Evolutionary conservation across 129 eudicot species (phyloP).

Genomic region (Solidago caesia): DNA sequence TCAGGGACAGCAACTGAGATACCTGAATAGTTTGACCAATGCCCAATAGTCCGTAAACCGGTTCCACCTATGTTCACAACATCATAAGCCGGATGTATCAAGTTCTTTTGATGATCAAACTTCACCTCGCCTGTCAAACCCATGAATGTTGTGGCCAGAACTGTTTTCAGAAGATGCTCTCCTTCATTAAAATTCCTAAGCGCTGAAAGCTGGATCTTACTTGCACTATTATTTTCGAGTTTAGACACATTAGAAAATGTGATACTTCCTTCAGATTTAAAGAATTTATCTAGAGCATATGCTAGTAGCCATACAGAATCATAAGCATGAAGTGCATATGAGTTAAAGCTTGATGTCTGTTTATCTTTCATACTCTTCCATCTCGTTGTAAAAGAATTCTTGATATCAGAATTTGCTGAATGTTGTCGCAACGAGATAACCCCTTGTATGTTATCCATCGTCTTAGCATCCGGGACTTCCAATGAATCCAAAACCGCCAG

Average conservation of each 20-base stretch:
- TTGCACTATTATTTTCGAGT: constrained; percentile 38
- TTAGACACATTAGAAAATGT: constrained; percentile 55
- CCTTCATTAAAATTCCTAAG: constrained; percentile 68
- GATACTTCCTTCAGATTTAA: constrained; percentile 45
- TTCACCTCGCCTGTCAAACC: constrained; percentile 62
- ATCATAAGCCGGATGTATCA: constrained; percentile 65
- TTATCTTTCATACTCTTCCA: constrained; percentile 49
- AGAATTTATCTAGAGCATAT: constrained; percentile 59
- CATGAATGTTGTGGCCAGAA: constrained; percentile 44
- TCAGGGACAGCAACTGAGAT: constrained; percentile 64
- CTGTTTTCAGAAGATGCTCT: constrained; percentile 42
- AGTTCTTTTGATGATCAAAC: constrained; percentile 56
- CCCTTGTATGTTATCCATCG: constrained; percentile 59
- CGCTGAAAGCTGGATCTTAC: constrained; percentile 43
- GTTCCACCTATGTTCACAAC: constrained; percentile 68
- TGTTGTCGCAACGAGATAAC: constrained; percentile 68
- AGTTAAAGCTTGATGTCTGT: constrained; percentile 43
- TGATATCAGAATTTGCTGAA: constrained; percentile 50
- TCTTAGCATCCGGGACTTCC: constrained; percentile 34
- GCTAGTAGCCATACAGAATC: constrained; percentile 82
- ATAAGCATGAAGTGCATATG: constrained; percentile 76
- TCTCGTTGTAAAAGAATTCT: constrained; percentile 33
- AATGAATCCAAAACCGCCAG: constrained; percentile 57
- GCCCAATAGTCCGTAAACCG: constrained; percentile 56
- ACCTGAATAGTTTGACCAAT: constrained; percentile 75